Base-by-base conservation (phyloP, 2,329 filamentous ascomycete species). In the Verticillium klebahnii region DNA sequence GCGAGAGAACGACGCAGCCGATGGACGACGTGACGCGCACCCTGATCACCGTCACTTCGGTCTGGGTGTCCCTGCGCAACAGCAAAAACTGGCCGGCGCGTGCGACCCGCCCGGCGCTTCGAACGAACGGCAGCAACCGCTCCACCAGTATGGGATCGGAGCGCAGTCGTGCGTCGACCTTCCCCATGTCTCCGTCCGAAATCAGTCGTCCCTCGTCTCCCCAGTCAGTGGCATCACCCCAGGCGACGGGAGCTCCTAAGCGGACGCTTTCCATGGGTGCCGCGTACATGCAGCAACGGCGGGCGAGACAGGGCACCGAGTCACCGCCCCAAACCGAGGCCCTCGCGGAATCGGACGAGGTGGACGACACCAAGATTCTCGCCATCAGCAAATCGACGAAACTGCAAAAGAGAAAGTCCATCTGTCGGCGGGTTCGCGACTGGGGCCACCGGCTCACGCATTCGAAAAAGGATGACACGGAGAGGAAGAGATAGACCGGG, bases 51-150 rank as follows among this genome's bases (percentile, higher is more conserved):
- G 64, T 69, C 7, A 68, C 66, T 2, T 67, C 68, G 1, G 66
- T 69, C 23, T 69, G 67, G 67, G 65, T 70, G 17, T 67, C 69
- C 3, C 63, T 70, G 17, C 65, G 65, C 23, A 63, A 65, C 56
- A 62, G 62, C 15, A 60, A 66, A 40, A 60, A 56, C 62, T 69
- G 62, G 69, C 65, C 34, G 55, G 60, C 14, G 55, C 59, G 34
- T 56, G 50, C 29, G 57, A 52, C 23, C 58, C 36, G 59, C 56
- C 50, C 36, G 55, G 19, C 52, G 40, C 39, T 31, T 17, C 25
- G 54, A 14, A 31, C 25, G 15, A 56, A 8, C 25, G 54, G 19
- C 39, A 52, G 57, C 39, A 36, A 12, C 57, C 25, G 45, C 19
- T 11, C 45, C 19, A 50, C 45, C n/a, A 50, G 45, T n/a, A 50